These are phyloP conservation scores for Echium plantagineum DNA, from an alignment of 257 asterid genomes.

Conservation along the genomic window DNA sequence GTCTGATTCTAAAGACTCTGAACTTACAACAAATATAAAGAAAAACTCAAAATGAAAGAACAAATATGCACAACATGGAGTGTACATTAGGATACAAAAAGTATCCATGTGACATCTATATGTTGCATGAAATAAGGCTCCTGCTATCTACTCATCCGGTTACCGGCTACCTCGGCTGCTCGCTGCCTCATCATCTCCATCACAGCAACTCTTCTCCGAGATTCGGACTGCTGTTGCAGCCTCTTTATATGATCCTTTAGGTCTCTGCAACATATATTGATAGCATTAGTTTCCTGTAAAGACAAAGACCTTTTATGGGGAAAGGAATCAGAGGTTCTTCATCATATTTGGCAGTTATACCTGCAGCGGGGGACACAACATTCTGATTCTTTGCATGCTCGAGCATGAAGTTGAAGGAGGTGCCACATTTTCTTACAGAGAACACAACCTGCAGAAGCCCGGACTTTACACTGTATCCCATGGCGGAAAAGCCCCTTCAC, in stretches of 20 bases:
- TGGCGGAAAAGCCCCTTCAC: slow-evolving; percentile 98
- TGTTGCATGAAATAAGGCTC: neutral
- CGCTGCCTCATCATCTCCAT: slow-evolving; percentile 84
- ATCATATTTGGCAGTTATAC: slow-evolving; percentile 25
- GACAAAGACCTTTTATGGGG: neutral
- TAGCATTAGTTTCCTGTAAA: neutral
- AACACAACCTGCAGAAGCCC: slow-evolving; percentile 88
- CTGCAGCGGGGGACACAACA: slow-evolving; percentile 98
- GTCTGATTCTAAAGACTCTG: neutral
- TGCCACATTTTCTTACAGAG: slow-evolving; percentile 98
- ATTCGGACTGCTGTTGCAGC: slow-evolving; percentile 67
- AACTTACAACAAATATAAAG: no score
- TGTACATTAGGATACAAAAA: no score
- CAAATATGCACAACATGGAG: neutral
- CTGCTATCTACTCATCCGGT: neutral
- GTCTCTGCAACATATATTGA: slow-evolving; percentile 34
- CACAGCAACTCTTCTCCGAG: slow-evolving; percentile 71
- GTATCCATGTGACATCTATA: neutral
- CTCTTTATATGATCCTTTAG: slow-evolving; percentile 54
- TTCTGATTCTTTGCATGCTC: slow-evolving; percentile 85
- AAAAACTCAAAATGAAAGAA: no score
- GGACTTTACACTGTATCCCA: slow-evolving; percentile 64
- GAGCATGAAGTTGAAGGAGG: slow-evolving; percentile 94
- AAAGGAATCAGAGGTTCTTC: neutral
- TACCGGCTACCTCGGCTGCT: slow-evolving; percentile 53